Percentiles rank a stretch among this genome's conserved stretches.
phyloP scores from a whole-genome alignment of 208 protist species.

The Acanthamoeba triangularis region DNA sequence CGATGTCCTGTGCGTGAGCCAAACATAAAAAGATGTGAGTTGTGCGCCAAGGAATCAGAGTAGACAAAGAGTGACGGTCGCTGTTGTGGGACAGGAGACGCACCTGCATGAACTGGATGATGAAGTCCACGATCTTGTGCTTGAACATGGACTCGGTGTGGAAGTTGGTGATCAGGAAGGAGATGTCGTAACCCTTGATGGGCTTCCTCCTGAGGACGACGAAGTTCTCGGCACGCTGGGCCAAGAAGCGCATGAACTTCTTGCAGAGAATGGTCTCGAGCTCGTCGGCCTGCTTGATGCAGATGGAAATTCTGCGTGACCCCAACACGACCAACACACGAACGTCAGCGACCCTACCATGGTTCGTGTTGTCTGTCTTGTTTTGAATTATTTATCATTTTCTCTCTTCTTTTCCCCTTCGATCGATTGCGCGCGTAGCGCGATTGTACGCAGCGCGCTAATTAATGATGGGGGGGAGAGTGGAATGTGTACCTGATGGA shows the following conservation, averaged over 20 bases:
- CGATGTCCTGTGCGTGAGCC: slow-evolving; percentile 93
- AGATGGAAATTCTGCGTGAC: slow-evolving; percentile 35
- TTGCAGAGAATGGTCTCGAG: slow-evolving; percentile 96
- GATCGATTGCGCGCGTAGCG: not conserved
- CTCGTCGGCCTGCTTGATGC: slow-evolving; percentile 94
- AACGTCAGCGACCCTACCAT: too few relatives aligned
- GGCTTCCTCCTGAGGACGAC: slow-evolving; percentile 96
- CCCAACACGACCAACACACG: too few relatives aligned
- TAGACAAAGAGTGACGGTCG: too few relatives aligned
- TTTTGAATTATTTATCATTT: too few relatives aligned
- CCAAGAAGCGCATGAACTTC: slow-evolving; percentile 97
- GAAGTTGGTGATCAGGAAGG: slow-evolving; percentile 98
- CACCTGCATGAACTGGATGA: slow-evolving; percentile 93
- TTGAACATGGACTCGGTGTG: slow-evolving; percentile 97
- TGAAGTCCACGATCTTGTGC: slow-evolving; percentile 97
- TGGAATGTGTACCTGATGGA: slow-evolving; percentile 89
- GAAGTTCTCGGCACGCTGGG: slow-evolving; percentile 97
- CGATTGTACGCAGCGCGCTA: not conserved
- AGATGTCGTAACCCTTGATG: slow-evolving; percentile 97
- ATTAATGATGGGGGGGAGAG: not conserved
- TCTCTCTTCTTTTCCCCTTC: not conserved
- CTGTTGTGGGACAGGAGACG: not conserved
- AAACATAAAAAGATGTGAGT: slow-evolving; percentile 90
- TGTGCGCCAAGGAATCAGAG: not conserved
- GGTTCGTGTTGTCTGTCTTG: too few relatives aligned